Evolutionary conservation across 2,329 filamentous ascomycete genomes (phyloP).

Genomic region (Ophiosphaerella herpotricha): DNA sequence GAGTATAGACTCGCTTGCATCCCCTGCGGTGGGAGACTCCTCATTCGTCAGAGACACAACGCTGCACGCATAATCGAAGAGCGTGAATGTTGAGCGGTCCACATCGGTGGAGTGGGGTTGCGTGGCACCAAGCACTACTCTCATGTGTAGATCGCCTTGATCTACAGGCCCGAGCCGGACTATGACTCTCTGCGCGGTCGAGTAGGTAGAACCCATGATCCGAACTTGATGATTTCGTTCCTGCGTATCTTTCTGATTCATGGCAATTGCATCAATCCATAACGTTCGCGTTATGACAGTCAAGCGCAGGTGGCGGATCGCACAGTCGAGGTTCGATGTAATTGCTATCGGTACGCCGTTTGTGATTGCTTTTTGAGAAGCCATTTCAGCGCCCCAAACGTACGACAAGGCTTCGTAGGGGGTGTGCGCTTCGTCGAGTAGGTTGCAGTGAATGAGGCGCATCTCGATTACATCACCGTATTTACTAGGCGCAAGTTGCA

Average conservation of each 20-base stretch:
- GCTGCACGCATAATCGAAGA: not conserved
- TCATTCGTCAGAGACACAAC: not conserved
- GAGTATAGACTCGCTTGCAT: not conserved
- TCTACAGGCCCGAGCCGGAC: conserved; percentile 20
- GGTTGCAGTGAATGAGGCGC: not conserved
- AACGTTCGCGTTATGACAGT: not conserved
- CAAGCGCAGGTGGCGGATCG: conserved; percentile 7
- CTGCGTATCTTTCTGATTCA: conserved; percentile 21
- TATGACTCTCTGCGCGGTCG: not conserved
- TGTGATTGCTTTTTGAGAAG: not conserved
- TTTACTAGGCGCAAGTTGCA: conserved; percentile 2
- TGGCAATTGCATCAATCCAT: conserved; percentile 33
- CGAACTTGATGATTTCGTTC: conserved; percentile 17
- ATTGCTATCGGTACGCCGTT: not conserved
- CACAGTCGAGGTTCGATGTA: conserved; percentile 8
- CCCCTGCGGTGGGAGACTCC: not conserved
- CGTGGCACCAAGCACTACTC: not conserved
- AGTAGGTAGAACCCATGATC: conserved; percentile 18
- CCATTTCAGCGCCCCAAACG: conserved; percentile 5
- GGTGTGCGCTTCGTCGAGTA: not conserved
- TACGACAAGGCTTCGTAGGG: conserved; percentile 14
- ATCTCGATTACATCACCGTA: conserved; percentile 6
- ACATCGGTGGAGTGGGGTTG: not conserved
- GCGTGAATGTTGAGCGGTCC: not conserved
- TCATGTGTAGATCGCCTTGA: not conserved